Conservation (phyloP, 495 filamentous ascomycete genomes). For the Evernia prunastri region DNA sequence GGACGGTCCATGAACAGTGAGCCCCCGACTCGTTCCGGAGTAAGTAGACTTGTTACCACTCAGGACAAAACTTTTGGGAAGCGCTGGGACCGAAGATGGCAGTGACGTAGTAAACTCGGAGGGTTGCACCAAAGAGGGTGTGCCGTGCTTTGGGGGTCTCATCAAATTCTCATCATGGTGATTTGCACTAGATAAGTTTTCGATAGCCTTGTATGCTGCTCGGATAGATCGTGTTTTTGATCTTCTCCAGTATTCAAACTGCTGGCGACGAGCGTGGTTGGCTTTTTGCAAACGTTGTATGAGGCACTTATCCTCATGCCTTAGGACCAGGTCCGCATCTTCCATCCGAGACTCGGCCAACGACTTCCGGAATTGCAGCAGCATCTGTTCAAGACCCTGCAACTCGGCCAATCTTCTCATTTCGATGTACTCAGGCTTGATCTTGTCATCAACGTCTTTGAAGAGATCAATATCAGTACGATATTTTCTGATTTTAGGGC, state of each 20-base stretch:
- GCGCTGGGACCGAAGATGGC: neutral
- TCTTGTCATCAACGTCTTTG: neutral
- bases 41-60: neutral
- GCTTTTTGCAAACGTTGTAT: conserved; percentile 20
- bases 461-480: conserved; percentile 12
- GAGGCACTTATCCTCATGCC: conserved; percentile 13
- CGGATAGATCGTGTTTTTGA: neutral
- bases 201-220: neutral
- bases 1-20: conserved; percentile 3
- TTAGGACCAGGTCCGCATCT: neutral
- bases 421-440: neutral
- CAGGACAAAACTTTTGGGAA: neutral
- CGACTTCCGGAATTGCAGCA: neutral
- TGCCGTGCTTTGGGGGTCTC: neutral
- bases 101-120: neutral
- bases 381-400: neutral
- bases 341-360: too few species aligned
- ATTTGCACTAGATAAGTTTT: neutral
- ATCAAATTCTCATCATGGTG: neutral
- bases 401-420: neutral
- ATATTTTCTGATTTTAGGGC: conserved; percentile 15
- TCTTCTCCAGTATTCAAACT: conserved; percentile 26
- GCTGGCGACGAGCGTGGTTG: conserved; percentile 26
- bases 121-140: neutral
- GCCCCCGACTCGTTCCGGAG: conserved; percentile 1